Evolutionary conservation across 331 rosid genomes (phyloP).

Genomic region (Cydonia oblonga): DNA sequence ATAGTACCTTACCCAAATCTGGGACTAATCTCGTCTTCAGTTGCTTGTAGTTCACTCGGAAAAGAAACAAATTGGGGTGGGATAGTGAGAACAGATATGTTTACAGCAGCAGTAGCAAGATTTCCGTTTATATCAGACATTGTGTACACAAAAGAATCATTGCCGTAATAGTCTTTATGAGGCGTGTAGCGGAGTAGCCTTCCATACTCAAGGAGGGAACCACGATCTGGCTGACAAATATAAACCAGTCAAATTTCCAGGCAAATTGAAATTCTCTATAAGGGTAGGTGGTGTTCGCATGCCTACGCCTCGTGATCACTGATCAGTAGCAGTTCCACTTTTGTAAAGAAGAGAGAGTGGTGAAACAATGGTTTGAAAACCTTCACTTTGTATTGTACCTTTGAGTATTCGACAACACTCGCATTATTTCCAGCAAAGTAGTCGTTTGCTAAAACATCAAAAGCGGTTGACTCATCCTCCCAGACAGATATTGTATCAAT

Average conservation of each 20-base stretch:
- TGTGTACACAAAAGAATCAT: constrained; percentile 56
- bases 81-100: constrained; percentile 54
- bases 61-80: constrained; percentile 73
- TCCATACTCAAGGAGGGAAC: constrained; percentile 59
- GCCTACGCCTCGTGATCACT: background rate
- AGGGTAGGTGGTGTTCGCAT: background rate
- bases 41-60: constrained; percentile 66
- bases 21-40: constrained; percentile 66
- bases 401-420: constrained; percentile 42
- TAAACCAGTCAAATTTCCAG: background rate
- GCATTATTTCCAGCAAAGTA: constrained; percentile 65
- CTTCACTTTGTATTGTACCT: constrained; percentile 31
- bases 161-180: constrained; percentile 56
- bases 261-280: background rate
- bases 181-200: constrained; percentile 65
- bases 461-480: constrained; percentile 77
- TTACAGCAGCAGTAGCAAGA: constrained; percentile 53
- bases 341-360: background rate
- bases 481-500: constrained; percentile 50
- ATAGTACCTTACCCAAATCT: constrained; percentile 47
- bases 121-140: constrained; percentile 74
- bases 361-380: background rate
- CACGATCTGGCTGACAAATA: constrained; percentile 54
- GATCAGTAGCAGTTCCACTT: background rate
- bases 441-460: constrained; percentile 63